A percentile compares a stretch with the other conserved stretches of the same genome.
phyloP scores from a whole-genome alignment of 768 basidiomycete species.

The Porpolomopsis calyptriformis region DNA sequence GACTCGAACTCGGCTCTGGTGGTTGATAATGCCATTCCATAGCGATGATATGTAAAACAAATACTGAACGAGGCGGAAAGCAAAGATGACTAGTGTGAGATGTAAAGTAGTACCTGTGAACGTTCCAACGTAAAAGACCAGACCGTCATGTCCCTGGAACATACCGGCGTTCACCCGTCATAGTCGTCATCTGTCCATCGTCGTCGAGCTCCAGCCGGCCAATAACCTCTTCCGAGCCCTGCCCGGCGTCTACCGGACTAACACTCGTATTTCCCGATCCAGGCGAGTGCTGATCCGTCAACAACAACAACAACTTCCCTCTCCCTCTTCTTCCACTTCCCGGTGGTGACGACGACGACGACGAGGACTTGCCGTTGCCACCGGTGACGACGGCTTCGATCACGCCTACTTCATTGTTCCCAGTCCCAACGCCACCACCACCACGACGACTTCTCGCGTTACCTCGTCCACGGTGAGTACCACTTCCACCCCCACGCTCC shows the following conservation, averaged over 20 bases:
- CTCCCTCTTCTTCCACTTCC: constrained; percentile 5
- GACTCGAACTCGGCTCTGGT: too few species aligned
- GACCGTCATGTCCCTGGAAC: too few species aligned
- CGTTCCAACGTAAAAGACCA: too few species aligned
- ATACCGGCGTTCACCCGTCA: too few species aligned
- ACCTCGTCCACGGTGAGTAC: neutral
- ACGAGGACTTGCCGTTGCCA: neutral
- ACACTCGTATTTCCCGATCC: constrained; percentile 16
- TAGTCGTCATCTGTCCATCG: too few species aligned
- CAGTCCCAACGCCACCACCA: constrained; percentile 9
- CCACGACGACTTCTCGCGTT: constrained; percentile 4
- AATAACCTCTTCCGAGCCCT: constrained; percentile 44
- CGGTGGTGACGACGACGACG: neutral
- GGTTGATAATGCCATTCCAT: too few species aligned
- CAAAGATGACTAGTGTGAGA: too few species aligned
- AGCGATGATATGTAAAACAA: too few species aligned
- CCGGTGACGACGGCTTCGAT: constrained; percentile 9
- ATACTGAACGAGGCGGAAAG: too few species aligned
- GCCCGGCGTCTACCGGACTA: constrained; percentile 17
- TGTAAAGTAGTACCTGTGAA: too few species aligned
- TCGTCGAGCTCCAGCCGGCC: constrained; percentile 37
- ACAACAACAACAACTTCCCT: constrained; percentile 1
- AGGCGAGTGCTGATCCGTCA: constrained; percentile 7
- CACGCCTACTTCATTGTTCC: constrained; percentile 13
- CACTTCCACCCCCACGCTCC: too few species aligned